phyloP scores from a whole-genome alignment of 192 early-diverging fungal species.

The Coemansia sp. region DNA sequence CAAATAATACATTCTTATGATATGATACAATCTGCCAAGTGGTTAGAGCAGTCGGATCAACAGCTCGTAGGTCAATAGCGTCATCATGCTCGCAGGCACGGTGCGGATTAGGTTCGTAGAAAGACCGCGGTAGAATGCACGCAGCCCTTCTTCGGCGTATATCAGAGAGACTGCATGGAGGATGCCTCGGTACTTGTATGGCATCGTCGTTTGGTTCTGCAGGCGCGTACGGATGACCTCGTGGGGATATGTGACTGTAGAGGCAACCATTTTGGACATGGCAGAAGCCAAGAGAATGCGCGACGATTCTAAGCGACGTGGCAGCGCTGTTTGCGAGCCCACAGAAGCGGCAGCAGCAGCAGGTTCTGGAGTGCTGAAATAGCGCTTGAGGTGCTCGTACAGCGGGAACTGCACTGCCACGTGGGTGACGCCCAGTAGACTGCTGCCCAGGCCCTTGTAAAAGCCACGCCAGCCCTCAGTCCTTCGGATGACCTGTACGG shows the following conservation, averaged over 20 bases:
- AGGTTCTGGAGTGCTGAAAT: not conserved
- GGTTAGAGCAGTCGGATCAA: constrained; percentile 65
- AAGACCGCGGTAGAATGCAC: constrained; percentile 89
- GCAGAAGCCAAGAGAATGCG: constrained; percentile 82
- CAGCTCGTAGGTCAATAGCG: constrained; percentile 88
- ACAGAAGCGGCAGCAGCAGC: no score
- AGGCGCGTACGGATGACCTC: constrained; percentile 93
- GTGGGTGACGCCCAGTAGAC: constrained; percentile 91
- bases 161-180: constrained; percentile 77
- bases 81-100: constrained; percentile 85
- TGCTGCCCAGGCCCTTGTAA: constrained; percentile 91
- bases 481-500: constrained; percentile 73
- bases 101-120: constrained; percentile 85
- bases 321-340: not conserved
- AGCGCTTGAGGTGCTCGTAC: constrained; percentile 86
- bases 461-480: constrained; percentile 82
- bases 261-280: constrained; percentile 88
- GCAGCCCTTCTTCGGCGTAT: constrained; percentile 73
- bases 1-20: constrained; percentile 2
- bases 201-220: constrained; percentile 80
- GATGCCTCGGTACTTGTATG: constrained; percentile 83
- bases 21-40: not conserved
- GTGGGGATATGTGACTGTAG: constrained; percentile 91
- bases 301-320: constrained; percentile 36
- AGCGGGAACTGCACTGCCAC: constrained; percentile 95